Evolutionary conservation across 768 basidiomycete species (phyloP), one percentile per base, ranked within the genome.

Genomic region (Mycena maculata): DNA sequence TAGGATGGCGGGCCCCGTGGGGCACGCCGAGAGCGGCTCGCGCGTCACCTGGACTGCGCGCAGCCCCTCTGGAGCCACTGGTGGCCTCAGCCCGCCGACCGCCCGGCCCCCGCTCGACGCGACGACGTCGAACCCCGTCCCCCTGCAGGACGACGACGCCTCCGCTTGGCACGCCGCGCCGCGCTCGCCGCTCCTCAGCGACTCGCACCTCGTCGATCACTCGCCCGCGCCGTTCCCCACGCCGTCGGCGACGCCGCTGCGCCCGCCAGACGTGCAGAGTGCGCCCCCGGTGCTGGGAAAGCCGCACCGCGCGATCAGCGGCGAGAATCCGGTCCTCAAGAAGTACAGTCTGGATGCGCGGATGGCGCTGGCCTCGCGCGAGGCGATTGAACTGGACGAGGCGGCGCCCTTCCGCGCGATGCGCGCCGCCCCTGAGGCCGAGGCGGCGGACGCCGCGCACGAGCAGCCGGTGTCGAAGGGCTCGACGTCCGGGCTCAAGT

Each of bases 1-100:
- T 72, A 93, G 93, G 74, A 95, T 95, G 94, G 78, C 83, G 11
- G 87, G 92, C 8, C 86, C 88, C 11, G 84, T 95, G 38, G 79
- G 82, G 12, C 83, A 77, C 33, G 84, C 84, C 5, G 85, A 87
- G 59, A 79, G 81, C 16, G 78, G 75, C 33, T 7, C 33, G 15
- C 60, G 59, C 10, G 80, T 92, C 5, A 79, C 86, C 11, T 93
- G 91, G 92, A 86, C 88, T 8, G 79, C 85, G 4, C 77, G 85
- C 38, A 39, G 38, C 39, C 20, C 60, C 7, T 38, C n/a, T 22
- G 41, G 22, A n/a, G 33, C 31, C 45, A 22, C 36, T 11, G 15
- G 44, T 25, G n/a, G 18, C 44, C 5, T 28, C 48, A n/a, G 28
- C 39, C 42, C 57, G 44, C 58, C 52, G 25, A 49, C 38, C 20